phyloP scores from a whole-genome alignment of 257 asterid species.

The Salvia rosmarinus region DNA sequence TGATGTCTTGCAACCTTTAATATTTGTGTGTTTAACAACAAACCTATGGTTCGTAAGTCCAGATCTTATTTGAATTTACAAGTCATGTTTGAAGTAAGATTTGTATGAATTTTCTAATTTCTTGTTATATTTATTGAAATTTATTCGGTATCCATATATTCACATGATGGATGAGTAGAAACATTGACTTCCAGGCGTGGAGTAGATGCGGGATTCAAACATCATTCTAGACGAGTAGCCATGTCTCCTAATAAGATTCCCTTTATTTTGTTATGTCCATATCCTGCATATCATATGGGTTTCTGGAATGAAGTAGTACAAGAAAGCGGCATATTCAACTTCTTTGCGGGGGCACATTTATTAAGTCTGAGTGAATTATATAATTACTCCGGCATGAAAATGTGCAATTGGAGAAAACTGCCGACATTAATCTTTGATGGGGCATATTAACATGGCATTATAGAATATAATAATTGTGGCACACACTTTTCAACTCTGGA shows the following conservation, averaged over 20 bases:
- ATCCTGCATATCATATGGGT: neutral
- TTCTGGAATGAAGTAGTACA: neutral
- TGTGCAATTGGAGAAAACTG: neutral
- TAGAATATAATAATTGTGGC: neutral
- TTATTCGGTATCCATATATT: neutral
- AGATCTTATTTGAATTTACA: neutral
- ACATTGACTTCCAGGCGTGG: no score
- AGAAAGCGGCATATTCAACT: neutral
- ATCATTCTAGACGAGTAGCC: no score
- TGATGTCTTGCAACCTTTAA: neutral
- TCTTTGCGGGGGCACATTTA: neutral
- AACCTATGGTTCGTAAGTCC: neutral
- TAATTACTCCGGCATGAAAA: slow-evolving; percentile 5
- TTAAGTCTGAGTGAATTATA: neutral
- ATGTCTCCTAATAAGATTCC: no score
- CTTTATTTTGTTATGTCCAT: no score
- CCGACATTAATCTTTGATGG: neutral
- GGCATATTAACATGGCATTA: neutral
- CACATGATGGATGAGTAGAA: neutral
- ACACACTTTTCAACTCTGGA: neutral
- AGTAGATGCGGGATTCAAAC: no score
- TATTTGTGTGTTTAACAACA: neutral
- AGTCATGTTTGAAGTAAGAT: neutral
- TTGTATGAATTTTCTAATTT: neutral
- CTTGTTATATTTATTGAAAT: neutral